Percentiles rank a stretch among this genome's conserved stretches.
Evolutionary conservation across 2,329 filamentous ascomycete species (phyloP).

Genomic region (Aureobasidium leucospermi): DNA sequence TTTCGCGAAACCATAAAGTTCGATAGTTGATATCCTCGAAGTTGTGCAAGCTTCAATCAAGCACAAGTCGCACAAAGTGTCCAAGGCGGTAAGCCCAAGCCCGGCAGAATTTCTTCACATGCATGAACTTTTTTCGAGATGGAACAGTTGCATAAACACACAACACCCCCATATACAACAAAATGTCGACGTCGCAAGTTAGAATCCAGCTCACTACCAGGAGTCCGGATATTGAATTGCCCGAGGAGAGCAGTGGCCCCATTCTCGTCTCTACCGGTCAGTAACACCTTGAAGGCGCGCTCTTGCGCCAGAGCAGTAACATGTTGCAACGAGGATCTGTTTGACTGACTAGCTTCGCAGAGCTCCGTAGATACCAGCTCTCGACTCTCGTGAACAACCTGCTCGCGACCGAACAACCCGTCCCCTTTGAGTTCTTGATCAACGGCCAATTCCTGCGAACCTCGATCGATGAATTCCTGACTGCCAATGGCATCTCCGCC

Average conservation of each 20-base stretch:
- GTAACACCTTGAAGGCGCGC: constrained; percentile 11
- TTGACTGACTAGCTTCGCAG: constrained; percentile 25
- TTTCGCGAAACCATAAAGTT: neutral
- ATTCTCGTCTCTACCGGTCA: constrained; percentile 52
- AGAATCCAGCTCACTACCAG: constrained; percentile 48
- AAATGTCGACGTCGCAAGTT: constrained; percentile 35
- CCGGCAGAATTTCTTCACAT: neutral
- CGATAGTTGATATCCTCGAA: neutral
- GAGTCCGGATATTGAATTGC: constrained; percentile 46
- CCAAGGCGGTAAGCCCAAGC: neutral
- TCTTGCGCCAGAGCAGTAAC: neutral
- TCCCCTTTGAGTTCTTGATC: constrained; percentile 90
- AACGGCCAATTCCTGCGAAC: constrained; percentile 88
- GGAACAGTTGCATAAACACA: neutral
- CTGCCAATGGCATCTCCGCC: constrained; percentile 74
- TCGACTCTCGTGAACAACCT: constrained; percentile 58
- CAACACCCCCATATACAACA: constrained; percentile 17
- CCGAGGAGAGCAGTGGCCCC: constrained; percentile 44
- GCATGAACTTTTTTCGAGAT: constrained; percentile 12
- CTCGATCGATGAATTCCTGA: constrained; percentile 84
- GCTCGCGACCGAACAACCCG: constrained; percentile 51
- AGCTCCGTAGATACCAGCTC: constrained; percentile 50
- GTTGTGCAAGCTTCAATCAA: neutral
- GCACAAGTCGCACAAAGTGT: neutral
- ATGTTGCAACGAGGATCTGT: neutral